Evolutionary conservation across 2,329 filamentous ascomycete species (phyloP).

Genomic region (Alternaria novae-zelandiae): DNA sequence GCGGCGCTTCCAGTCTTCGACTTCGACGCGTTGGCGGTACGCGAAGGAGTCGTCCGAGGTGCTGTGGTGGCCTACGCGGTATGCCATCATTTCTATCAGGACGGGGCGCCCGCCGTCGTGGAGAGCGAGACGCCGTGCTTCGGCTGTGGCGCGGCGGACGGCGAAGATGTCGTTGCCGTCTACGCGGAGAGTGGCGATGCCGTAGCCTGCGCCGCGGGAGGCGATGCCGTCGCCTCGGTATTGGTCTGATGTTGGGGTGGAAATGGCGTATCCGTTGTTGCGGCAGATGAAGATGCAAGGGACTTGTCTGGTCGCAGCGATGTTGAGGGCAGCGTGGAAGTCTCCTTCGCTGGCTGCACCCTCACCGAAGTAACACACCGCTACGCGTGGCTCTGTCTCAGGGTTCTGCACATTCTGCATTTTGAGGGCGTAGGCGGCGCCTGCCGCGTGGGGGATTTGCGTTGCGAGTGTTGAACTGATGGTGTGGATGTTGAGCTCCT

Average conservation of each 20-base stretch:
- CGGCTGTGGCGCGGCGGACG: conserved; percentile 78
- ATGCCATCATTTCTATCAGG: conserved; percentile 94
- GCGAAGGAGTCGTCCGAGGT: conserved; percentile 97
- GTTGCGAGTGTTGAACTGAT: conserved; percentile 87
- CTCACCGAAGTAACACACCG: conserved; percentile 87
- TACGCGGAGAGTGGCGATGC: conserved; percentile 90
- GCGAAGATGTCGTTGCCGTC: conserved; percentile 96
- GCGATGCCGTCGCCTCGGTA: conserved; percentile 93
- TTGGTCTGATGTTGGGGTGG: conserved; percentile 86
- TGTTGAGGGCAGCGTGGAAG: conserved; percentile 90
- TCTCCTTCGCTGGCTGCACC: conserved; percentile 90
- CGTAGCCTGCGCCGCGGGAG: conserved; percentile 84
- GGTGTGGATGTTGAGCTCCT: conserved; percentile 84
- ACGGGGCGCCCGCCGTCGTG: conserved; percentile 81
- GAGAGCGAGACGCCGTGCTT: conserved; percentile 79
- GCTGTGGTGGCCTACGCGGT: conserved; percentile 96
- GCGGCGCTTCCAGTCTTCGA: conserved; percentile 90
- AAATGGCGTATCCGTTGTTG: conserved; percentile 93
- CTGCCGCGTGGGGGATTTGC: conserved; percentile 86
- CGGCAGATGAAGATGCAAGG: conserved; percentile 89
- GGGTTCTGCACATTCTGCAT: conserved; percentile 77
- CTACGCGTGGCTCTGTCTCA: conserved; percentile 65
- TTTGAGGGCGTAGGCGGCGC: conserved; percentile 87
- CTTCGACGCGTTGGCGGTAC: conserved; percentile 90
- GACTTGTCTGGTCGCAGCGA: conserved; percentile 86